Conservation (phyloP, 192 early-diverging fungal species). For the Coemansia sp. region DNA sequence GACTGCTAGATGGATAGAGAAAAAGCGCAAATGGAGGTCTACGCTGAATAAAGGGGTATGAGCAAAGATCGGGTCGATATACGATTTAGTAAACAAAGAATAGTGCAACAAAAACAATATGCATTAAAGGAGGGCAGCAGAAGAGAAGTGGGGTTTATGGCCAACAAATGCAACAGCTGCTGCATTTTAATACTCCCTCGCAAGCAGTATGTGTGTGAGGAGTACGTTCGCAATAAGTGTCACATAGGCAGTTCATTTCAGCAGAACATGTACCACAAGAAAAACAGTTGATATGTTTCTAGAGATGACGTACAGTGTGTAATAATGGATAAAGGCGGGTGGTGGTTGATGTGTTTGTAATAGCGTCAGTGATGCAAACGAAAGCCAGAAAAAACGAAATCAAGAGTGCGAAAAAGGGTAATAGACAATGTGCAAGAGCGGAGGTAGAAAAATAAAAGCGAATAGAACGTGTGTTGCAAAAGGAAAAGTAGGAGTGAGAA, state of each 20-base stretch:
- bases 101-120: background rate
- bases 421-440: background rate
- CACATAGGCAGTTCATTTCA: background rate
- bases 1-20: background rate
- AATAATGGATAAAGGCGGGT: background rate
- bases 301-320: conserved; percentile 1
- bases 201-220: background rate
- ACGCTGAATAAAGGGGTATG: background rate
- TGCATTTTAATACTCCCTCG: background rate
- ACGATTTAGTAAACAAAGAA: conserved; percentile 7
- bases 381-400: background rate
- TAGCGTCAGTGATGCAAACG: background rate
- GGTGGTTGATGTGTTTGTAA: background rate
- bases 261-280: background rate
- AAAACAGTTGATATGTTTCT: background rate
- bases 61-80: background rate
- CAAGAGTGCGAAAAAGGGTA: background rate
- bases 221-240: background rate
- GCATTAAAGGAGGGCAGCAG: background rate
- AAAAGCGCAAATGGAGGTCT: background rate
- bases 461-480: background rate
- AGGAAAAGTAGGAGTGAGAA: background rate
- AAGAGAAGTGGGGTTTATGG: background rate
- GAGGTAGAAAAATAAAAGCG: background rate
- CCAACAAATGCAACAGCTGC: background rate